Conservation (phyloP, 192 early-diverging fungal genomes). For the Dissophora globulifera region DNA sequence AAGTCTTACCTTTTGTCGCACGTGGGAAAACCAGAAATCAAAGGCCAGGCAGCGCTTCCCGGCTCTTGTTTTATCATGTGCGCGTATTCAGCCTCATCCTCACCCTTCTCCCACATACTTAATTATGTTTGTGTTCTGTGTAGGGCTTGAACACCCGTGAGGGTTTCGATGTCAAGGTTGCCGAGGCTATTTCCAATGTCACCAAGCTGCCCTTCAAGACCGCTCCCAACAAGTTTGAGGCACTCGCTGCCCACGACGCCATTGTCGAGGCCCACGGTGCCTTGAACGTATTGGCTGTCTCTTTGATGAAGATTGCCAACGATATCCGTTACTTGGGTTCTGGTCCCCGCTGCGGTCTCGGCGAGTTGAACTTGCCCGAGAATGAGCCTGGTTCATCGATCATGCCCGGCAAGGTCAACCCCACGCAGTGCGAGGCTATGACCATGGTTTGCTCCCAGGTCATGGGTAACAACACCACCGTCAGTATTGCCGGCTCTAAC, state of each 20-base stretch:
- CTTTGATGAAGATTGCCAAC: constrained; percentile 99
- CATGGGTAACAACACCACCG: constrained; percentile 97
- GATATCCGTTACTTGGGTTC: constrained; percentile 92
- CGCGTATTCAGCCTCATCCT: too few relatives aligned
- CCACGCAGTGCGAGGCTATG: constrained; percentile 99
- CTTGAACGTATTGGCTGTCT: constrained; percentile 94
- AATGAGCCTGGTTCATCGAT: constrained; percentile 99
- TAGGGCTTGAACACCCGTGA: constrained; percentile 92
- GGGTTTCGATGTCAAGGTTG: constrained; percentile 93
- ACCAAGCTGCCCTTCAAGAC: constrained; percentile 93
- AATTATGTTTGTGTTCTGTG: background rate
- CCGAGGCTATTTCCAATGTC: constrained; percentile 85
- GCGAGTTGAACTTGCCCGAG: constrained; percentile 95
- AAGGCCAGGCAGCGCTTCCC: too few relatives aligned
- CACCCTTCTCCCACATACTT: too few relatives aligned
- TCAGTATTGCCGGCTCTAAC: constrained; percentile 92
- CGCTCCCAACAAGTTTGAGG: constrained; percentile 99
- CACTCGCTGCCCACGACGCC: constrained; percentile 98
- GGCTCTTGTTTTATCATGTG: background rate
- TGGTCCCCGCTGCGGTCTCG: constrained; percentile 97
- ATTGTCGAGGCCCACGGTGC: constrained; percentile 96
- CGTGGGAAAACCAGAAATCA: constrained; percentile 26
- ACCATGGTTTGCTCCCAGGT: constrained; percentile 99
- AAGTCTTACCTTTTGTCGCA: constrained; percentile 20
- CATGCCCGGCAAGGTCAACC: constrained; percentile 99